phyloP scores from a whole-genome alignment of 1,139 yeast species.

The Kluyveromyces sp. region DNA sequence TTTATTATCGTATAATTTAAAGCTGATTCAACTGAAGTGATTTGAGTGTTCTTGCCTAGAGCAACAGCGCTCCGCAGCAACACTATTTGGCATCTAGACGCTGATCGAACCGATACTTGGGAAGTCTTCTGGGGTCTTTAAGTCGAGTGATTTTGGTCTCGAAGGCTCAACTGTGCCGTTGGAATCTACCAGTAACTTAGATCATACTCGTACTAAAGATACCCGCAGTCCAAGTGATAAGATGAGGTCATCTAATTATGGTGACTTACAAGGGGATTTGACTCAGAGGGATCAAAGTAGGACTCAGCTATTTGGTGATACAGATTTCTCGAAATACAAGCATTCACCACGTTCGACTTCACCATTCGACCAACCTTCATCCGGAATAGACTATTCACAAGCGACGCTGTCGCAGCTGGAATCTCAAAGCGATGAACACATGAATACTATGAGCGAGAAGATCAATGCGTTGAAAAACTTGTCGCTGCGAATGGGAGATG shows the following conservation, averaged over 20 bases:
- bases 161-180: too few species aligned
- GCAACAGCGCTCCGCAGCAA: too few species aligned
- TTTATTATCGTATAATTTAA: neutral
- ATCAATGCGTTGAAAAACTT: conserved; percentile 64
- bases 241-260: conserved; percentile 3
- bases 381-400: conserved; percentile 32
- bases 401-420: conserved; percentile 65
- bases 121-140: too few species aligned
- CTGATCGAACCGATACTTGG: too few species aligned
- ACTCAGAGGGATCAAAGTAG: conserved; percentile 27
- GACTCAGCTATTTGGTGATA: conserved; percentile 29
- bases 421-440: conserved; percentile 75
- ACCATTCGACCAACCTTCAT: conserved; percentile 19
- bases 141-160: too few species aligned
- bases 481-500: conserved; percentile 74
- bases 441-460: conserved; percentile 62
- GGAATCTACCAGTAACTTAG: too few species aligned
- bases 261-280: conserved; percentile 1
- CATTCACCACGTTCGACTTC: conserved; percentile 15
- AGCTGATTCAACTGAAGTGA: too few species aligned
- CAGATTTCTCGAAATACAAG: conserved; percentile 12
- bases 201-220: neutral
- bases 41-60: too few species aligned
- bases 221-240: neutral
- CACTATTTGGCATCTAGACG: too few species aligned